Conservation (phyloP, 345 rosid species). For the Litchi chinensis region DNA sequence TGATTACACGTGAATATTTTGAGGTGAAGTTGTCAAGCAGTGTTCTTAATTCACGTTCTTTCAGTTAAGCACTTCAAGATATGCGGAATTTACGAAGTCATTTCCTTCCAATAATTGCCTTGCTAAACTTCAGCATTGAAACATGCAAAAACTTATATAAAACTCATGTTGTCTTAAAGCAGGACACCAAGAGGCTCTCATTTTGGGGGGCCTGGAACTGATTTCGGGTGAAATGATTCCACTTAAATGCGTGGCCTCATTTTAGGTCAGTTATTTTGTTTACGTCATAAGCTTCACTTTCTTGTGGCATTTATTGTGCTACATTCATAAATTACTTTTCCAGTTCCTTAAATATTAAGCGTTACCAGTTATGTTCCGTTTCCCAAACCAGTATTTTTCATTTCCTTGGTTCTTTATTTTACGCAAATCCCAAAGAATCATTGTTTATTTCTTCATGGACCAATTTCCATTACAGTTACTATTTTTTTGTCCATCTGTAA, state of each 20-base stretch:
- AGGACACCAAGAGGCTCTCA: slow-evolving; percentile 98
- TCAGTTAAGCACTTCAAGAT: slow-evolving; percentile 50
- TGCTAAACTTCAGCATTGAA: slow-evolving; percentile 66
- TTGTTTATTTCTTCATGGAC: slow-evolving; percentile 28
- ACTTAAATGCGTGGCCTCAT: slow-evolving; percentile 98
- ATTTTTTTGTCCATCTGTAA: slow-evolving; percentile 8
- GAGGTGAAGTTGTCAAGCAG: slow-evolving; percentile 29
- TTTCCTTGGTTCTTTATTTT: slow-evolving; percentile 34
- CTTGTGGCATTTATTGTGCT: slow-evolving; percentile 64
- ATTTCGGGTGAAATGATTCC: slow-evolving; percentile 97
- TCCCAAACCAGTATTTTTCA: slow-evolving; percentile 29
- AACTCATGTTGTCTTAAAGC: slow-evolving; percentile 98
- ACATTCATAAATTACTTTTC: slow-evolving; percentile 52
- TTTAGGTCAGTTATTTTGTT: slow-evolving; percentile 98
- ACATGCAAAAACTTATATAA: slow-evolving; percentile 80
- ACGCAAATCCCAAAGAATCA: slow-evolving; percentile 24
- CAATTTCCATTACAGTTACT: slow-evolving; percentile 21
- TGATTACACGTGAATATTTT: slow-evolving; percentile 10
- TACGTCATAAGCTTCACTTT: slow-evolving; percentile 60
- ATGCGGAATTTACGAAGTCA: slow-evolving; percentile 44
- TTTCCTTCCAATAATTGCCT: slow-evolving; percentile 71
- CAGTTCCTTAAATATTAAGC: slow-evolving; percentile 42
- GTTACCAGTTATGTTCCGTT: slow-evolving; percentile 39
- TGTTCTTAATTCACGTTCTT: slow-evolving; percentile 35
- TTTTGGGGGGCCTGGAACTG: slow-evolving; percentile 96